Percentiles rank a stretch among this genome's conserved stretches.
Evolutionary conservation across 805 yeast genomes (phyloP).

Genomic region (Schwanniomyces pseudopolymorphus): DNA sequence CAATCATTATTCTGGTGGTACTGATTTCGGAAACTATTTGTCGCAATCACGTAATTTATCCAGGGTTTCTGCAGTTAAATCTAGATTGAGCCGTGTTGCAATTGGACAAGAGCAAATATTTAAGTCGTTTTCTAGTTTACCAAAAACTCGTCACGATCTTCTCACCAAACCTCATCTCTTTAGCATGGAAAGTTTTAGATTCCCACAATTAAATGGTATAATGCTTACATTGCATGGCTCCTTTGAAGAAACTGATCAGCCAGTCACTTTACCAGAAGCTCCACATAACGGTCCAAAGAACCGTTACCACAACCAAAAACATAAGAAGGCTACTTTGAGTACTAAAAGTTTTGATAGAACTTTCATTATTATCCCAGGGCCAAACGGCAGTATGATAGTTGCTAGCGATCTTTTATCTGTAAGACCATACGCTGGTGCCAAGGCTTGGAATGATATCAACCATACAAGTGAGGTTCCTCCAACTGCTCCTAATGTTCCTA

Average conservation of each 20-base stretch:
- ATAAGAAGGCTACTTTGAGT: constrained; percentile 40
- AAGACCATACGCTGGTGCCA: constrained; percentile 54
- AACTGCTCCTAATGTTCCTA: constrained; percentile 1
- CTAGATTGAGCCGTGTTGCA: constrained; percentile 58
- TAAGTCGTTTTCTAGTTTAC: constrained; percentile 63
- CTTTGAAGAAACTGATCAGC: constrained; percentile 66
- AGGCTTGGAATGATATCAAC: constrained; percentile 50
- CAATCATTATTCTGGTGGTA: constrained; percentile 8
- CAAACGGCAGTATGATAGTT: constrained; percentile 68
- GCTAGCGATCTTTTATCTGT: constrained; percentile 82
- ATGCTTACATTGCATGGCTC: constrained; percentile 81
- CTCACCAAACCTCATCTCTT: constrained; percentile 61
- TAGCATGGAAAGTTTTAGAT: constrained; percentile 76
- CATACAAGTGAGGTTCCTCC: constrained; percentile 2
- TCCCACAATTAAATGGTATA: constrained; percentile 72
- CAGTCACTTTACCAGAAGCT: constrained; percentile 34
- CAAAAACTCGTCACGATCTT: constrained; percentile 75
- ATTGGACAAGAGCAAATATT: constrained; percentile 69
- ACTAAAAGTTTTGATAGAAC: constrained; percentile 84
- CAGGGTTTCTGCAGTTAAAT: constrained; percentile 53
- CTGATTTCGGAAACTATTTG: constrained; percentile 63
- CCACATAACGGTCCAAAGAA: constrained; percentile 11
- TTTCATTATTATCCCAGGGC: constrained; percentile 72
- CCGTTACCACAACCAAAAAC: constrained; percentile 17
- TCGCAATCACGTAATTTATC: constrained; percentile 75